These are phyloP conservation scores for Colletotrichum musae DNA, from an alignment of 2,329 filamentous ascomycete genomes.

Conservation along the genomic window DNA sequence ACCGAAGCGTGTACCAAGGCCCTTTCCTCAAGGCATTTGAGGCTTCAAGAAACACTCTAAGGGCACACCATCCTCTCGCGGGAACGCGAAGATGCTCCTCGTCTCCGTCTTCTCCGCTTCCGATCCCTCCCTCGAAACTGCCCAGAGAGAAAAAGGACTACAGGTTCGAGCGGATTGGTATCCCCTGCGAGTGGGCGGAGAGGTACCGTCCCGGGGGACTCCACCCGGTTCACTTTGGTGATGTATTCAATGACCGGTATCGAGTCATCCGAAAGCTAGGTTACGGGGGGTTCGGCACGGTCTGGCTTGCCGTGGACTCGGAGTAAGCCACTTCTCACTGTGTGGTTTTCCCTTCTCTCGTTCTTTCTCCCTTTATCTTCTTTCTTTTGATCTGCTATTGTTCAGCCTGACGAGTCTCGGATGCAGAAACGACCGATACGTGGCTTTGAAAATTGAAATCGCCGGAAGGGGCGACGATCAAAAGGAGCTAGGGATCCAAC, in stretches of 20 bases:
- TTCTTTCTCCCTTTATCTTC: no score
- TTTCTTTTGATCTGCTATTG: no score
- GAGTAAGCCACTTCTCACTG: constrained; percentile 21
- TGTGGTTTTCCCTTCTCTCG: no score
- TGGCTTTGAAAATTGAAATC: constrained; percentile 49
- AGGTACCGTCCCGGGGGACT: constrained; percentile 44
- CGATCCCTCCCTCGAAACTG: neutral
- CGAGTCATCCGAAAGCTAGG: constrained; percentile 46
- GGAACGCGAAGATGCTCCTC: no score
- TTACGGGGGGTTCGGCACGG: constrained; percentile 45
- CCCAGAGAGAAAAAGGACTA: neutral
- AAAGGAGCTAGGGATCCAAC: constrained; percentile 38
- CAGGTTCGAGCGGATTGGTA: neutral
- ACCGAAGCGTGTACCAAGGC: no score
- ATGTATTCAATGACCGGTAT: constrained; percentile 44
- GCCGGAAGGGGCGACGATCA: constrained; percentile 36
- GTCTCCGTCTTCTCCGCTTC: constrained; percentile 7
- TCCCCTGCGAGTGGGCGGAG: constrained; percentile 25
- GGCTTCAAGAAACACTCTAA: no score
- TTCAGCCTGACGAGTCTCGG: no score
- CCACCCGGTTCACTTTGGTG: constrained; percentile 45
- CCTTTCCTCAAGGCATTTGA: no score
- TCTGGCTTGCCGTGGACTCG: constrained; percentile 45
- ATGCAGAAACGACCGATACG: constrained; percentile 31
- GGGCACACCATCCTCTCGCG: no score